A percentile compares a stretch with the other conserved stretches of the same genome.
phyloP scores from a whole-genome alignment of 306 rosid genomes.

The Lathyrus oleraceus region DNA sequence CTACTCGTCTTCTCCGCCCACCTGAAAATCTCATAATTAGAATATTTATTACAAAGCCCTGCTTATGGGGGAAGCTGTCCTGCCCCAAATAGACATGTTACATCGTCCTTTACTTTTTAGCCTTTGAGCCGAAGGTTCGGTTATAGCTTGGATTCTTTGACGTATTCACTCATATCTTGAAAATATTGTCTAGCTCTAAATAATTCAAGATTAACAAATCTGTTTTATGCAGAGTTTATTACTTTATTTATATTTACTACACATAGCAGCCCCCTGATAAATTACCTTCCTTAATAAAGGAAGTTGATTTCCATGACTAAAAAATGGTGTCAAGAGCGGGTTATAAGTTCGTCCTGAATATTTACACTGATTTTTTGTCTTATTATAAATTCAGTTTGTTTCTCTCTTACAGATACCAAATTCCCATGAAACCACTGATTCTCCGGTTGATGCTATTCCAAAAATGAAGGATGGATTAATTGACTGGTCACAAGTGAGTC shows the following conservation, averaged over 20 bases:
- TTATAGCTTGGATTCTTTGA: slow-evolving; percentile 10
- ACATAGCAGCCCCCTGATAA: not conserved
- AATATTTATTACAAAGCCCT: slow-evolving; percentile 20
- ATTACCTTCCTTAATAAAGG: not conserved
- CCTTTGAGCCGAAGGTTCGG: slow-evolving; percentile 10
- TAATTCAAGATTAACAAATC: slow-evolving; percentile 11
- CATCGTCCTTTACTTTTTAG: slow-evolving; percentile 22
- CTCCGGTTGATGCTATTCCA: slow-evolving; percentile 73
- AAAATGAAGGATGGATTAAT: slow-evolving; percentile 60
- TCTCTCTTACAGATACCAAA: slow-evolving; percentile 66
- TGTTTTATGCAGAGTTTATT: slow-evolving; percentile 16
- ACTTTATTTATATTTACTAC: slow-evolving; percentile 10
- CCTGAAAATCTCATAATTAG: not conserved
- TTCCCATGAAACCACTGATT: slow-evolving; percentile 65
- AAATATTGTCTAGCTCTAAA: slow-evolving; percentile 1
- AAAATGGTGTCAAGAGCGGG: slow-evolving; percentile 23
- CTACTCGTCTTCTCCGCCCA: not conserved
- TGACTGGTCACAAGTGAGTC: slow-evolving; percentile 94
- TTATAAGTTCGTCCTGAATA: not conserved
- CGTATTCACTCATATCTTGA: not conserved
- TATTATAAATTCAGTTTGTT: not conserved
- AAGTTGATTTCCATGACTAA: not conserved
- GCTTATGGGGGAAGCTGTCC: slow-evolving; percentile 21
- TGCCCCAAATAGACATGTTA: slow-evolving; percentile 13
- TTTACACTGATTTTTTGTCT: slow-evolving; percentile 1